Base-by-base conservation (phyloP, 75 land plant genomes). In the Pinus albicaulis region DNA sequence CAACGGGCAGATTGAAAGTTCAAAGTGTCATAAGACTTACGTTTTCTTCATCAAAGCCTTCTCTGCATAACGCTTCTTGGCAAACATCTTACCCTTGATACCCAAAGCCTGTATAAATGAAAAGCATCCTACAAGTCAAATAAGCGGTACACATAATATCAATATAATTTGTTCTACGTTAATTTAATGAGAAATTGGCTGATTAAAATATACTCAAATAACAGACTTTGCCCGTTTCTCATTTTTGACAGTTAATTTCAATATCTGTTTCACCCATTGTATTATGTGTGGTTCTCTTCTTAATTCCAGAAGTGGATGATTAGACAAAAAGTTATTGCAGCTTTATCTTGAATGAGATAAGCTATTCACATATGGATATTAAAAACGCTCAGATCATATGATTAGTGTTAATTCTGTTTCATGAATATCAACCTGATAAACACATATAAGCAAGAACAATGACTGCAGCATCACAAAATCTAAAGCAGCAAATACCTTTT, bases 31-130 rank as follows among this genome's bases (percentile, higher is more conserved):
- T 63, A 61, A 72, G 5, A 77, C 92, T 82, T 82, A 97, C 99
- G 99, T 97, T 82, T 91, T 97, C 89, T 97, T 97, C 98, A 97
- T 87, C 55, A 82, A 84, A n/a, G 91, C 98, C 88, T 97, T 97
- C 84, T 97, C 99, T 12, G 88, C 80, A 81, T 92, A 94, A 5
- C 92, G 89, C 86, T 97, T 92, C 88, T 91, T 94, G 11, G 99
- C 99, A 74, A 92, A 86, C 92, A 92, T 92, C 89, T 97, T 97
- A 26, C 92, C 99, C 86, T 97, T 97, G 79, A 94, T 86, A 89
- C 99, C 99, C 72, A 97, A 56, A 13, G 92, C 94, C 99, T 96
- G 87, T 57, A 25, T 58, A 38, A 38, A 36, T 38, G 41, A 68
- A 65, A 68, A 34, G n/a, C 34, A 73, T 19, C 63, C 2, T 62